phyloP scores from a whole-genome alignment of 2,329 filamentous ascomycete species.

The Epichloe bromicola region DNA sequence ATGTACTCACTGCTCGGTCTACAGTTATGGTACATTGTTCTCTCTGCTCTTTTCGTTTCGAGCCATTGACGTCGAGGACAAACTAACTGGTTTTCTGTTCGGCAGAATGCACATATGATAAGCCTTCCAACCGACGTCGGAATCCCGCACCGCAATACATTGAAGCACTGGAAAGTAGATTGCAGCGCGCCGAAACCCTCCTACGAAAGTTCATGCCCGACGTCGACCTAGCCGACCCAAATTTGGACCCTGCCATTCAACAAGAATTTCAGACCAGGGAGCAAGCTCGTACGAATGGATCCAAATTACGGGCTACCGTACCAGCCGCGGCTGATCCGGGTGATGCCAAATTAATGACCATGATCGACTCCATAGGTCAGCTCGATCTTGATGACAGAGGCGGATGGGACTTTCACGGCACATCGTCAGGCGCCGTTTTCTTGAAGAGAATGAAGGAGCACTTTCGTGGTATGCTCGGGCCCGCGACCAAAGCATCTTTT shows the following conservation, averaged over 20 bases:
- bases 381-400: constrained; percentile 85
- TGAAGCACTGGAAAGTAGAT: constrained; percentile 69
- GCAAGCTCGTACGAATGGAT: constrained; percentile 33
- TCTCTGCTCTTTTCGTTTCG: not conserved
- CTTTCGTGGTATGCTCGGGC: constrained; percentile 63
- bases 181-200: constrained; percentile 72
- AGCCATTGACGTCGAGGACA: not conserved
- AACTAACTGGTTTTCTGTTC: not conserved
- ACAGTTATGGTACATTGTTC: constrained; percentile 75
- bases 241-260: constrained; percentile 63
- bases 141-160: constrained; percentile 91
- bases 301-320: constrained; percentile 26
- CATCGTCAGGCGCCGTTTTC: constrained; percentile 84
- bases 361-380: constrained; percentile 87
- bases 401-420: constrained; percentile 89
- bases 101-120: constrained; percentile 89
- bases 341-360: constrained; percentile 72
- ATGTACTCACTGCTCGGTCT: constrained; percentile 92
- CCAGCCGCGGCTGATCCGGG: constrained; percentile 29
- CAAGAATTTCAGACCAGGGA: constrained; percentile 51
- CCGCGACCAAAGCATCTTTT: constrained; percentile 46
- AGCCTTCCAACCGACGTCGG: constrained; percentile 79
- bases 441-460: constrained; percentile 77
- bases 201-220: constrained; percentile 71
- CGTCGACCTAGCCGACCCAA: constrained; percentile 73